These are phyloP conservation scores for Exophiala calicioides DNA, from an alignment of 2,329 filamentous ascomycete genomes.

Conservation along the genomic window DNA sequence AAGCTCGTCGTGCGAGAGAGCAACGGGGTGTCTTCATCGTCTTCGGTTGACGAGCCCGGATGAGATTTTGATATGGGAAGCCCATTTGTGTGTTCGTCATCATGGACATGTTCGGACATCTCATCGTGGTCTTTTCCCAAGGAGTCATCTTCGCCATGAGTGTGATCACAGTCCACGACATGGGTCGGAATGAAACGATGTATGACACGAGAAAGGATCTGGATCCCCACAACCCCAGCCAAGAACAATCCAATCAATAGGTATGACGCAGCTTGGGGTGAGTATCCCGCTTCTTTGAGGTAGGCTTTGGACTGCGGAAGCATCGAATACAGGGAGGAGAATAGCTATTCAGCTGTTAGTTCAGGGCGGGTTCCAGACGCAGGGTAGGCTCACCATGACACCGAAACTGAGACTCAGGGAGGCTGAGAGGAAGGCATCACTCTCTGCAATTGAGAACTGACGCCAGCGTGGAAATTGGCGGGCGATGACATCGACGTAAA, in stretches of 20 bases:
- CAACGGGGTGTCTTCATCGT: slow-evolving; percentile 31
- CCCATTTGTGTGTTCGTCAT: slow-evolving; percentile 31
- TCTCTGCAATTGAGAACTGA: slow-evolving; percentile 85
- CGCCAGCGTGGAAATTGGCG: slow-evolving; percentile 70
- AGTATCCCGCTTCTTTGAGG: slow-evolving; percentile 67
- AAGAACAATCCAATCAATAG: slow-evolving; percentile 50
- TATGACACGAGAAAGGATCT: slow-evolving; percentile 46
- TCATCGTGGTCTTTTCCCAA: slow-evolving; percentile 34
- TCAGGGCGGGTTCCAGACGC: not conserved
- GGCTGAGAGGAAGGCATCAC: slow-evolving; percentile 80
- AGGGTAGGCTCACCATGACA: slow-evolving; percentile 71
- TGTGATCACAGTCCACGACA: slow-evolving; percentile 50
- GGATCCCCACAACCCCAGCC: slow-evolving; percentile 50
- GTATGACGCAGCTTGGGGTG: slow-evolving; percentile 63
- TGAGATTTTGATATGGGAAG: slow-evolving; percentile 13
- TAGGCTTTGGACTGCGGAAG: slow-evolving; percentile 82
- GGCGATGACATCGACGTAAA: slow-evolving; percentile 80
- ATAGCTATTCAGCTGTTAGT: slow-evolving; percentile 61
- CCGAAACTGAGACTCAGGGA: slow-evolving; percentile 93
- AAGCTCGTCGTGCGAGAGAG: slow-evolving; percentile 26
- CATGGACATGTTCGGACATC: slow-evolving; percentile 29
- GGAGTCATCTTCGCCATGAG: slow-evolving; percentile 42
- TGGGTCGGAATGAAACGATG: slow-evolving; percentile 53
- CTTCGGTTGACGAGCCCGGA: slow-evolving; percentile 2
- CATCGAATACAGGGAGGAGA: slow-evolving; percentile 91